Evolutionary conservation across 1,284 basidiomycete genomes (phyloP).

Genomic region (Psilocybe mexicana): DNA sequence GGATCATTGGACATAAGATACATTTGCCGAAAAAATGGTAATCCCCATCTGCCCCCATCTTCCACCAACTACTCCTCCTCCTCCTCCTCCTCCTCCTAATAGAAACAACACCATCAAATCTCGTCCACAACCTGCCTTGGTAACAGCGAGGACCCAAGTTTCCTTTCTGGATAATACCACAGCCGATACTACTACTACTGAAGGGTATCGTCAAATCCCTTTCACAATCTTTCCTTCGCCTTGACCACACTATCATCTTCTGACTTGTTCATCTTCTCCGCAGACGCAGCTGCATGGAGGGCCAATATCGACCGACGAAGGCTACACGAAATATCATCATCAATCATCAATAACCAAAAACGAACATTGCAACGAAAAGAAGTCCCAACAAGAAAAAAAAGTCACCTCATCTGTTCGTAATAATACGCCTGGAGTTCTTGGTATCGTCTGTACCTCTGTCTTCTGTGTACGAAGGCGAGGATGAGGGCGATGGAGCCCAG

Average conservation of each 20-base stretch:
- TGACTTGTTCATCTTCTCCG: neutral
- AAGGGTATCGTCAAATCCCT: neutral
- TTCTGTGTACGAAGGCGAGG: constrained; percentile 50
- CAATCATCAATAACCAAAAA: neutral
- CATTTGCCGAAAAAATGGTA: neutral
- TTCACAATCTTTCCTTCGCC: neutral
- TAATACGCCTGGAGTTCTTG: constrained; percentile 55
- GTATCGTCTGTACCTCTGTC: constrained; percentile 44
- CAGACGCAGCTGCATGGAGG: constrained; percentile 33
- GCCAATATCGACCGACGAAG: constrained; percentile 36
- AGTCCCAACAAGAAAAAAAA: too few species aligned
- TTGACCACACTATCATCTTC: neutral
- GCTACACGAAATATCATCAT: constrained; percentile 8
- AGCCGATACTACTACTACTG: neutral
- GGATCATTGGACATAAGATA: neutral
- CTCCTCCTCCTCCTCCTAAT: neutral
- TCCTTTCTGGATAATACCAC: too few species aligned
- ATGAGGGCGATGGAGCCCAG: constrained; percentile 43
- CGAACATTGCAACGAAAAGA: too few species aligned
- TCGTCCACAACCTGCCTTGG: too few species aligned
- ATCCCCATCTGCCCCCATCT: too few species aligned
- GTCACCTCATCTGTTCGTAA: constrained; percentile 52
- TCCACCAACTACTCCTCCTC: neutral
- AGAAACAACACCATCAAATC: too few species aligned
- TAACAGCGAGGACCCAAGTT: too few species aligned